phyloP scores from a whole-genome alignment of 2,329 filamentous ascomycete genomes.

The Cryphonectria japonica region DNA sequence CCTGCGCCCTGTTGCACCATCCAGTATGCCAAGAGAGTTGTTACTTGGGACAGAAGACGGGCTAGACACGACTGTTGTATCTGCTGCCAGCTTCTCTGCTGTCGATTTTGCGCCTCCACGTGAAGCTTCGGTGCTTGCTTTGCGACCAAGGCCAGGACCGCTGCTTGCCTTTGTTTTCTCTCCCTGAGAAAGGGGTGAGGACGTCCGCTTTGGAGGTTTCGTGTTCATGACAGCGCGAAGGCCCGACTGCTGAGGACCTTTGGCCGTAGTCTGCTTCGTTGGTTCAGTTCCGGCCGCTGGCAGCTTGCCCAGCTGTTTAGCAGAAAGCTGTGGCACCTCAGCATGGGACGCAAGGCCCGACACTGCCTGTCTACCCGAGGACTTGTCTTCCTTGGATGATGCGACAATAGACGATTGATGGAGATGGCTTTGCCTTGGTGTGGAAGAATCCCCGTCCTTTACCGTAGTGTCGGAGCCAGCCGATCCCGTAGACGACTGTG shows the following conservation, averaged over 20 bases:
- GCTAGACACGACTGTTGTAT: not conserved
- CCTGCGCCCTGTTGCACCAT: conserved; percentile 12
- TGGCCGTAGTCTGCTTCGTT: conserved; percentile 10
- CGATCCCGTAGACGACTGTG: conserved; percentile 48
- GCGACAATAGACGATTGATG: conserved; percentile 19
- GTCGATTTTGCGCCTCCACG: conserved; percentile 11
- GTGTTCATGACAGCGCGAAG: not conserved
- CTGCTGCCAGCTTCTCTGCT: conserved; percentile 13
- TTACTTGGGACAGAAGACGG: not conserved
- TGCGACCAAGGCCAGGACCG: not conserved
- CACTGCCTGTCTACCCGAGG: conserved; percentile 17
- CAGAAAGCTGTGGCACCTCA: conserved; percentile 38
- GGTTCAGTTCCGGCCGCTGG: conserved; percentile 36
- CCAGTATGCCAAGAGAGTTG: conserved; percentile 5
- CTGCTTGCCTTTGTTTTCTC: not conserved
- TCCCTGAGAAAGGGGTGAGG: not conserved
- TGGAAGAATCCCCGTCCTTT: conserved; percentile 39
- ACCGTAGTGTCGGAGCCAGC: conserved; percentile 35
- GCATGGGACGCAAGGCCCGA: conserved; percentile 20
- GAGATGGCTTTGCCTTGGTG: conserved; percentile 1
- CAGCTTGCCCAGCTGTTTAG: conserved; percentile 55
- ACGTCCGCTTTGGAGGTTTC: conserved; percentile 2
- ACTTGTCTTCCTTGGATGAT: conserved; percentile 22
- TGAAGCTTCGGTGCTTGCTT: not conserved
- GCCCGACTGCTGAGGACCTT: conserved; percentile 13